phyloP scores from a whole-genome alignment of 345 rosid species.

The Turritis glabra region DNA sequence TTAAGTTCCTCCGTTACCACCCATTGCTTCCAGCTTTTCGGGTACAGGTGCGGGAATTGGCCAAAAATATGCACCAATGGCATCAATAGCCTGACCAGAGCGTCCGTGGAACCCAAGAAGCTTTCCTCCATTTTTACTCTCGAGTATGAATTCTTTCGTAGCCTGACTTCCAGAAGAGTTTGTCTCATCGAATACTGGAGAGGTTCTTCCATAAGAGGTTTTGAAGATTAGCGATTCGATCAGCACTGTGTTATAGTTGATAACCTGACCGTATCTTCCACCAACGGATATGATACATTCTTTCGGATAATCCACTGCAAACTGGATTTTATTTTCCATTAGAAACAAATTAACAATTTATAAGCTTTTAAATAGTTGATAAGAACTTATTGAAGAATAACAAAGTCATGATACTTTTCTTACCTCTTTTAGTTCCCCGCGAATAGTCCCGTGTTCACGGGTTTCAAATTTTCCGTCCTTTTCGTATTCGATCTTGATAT shows the following conservation, averaged over 20 bases:
- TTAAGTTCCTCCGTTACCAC: not conserved
- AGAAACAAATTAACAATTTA: not conserved
- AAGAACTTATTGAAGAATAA: not conserved
- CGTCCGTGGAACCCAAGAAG: conserved; percentile 34
- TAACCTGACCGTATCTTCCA: conserved; percentile 7
- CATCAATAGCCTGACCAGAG: conserved; percentile 12
- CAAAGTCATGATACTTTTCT: not conserved
- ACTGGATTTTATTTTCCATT: not conserved
- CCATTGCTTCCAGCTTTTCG: not conserved
- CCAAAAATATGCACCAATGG: conserved; percentile 27
- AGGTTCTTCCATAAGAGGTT: conserved; percentile 23
- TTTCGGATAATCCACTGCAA: conserved; percentile 29
- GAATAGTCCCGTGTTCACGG: not conserved
- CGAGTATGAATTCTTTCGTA: conserved; percentile 22
- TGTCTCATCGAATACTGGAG: not conserved
- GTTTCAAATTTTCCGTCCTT: not conserved
- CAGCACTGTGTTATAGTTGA: not conserved
- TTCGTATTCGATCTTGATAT: conserved; percentile 25
- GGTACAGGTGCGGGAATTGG: not conserved
- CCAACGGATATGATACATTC: conserved; percentile 25
- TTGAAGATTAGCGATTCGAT: conserved; percentile 5
- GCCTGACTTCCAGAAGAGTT: not conserved
- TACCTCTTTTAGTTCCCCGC: conserved; percentile 5
- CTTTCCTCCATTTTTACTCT: conserved; percentile 25
- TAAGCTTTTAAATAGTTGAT: no score